Evolutionary conservation across 2,329 filamentous ascomycete species (phyloP).

Genomic region (Claviceps quebecensis): DNA sequence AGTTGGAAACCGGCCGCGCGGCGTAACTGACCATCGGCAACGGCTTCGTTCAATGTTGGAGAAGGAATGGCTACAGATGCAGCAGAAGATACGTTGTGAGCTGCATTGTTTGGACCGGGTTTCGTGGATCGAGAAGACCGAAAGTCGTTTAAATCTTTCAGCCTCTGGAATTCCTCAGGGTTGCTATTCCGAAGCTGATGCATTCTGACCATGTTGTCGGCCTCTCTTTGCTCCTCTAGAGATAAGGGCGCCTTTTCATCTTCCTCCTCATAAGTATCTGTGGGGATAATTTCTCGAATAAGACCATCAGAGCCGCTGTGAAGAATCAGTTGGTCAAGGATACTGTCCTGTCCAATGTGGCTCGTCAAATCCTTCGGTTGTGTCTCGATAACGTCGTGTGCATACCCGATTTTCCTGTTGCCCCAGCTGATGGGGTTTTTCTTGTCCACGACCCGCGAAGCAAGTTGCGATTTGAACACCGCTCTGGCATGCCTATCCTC

Average conservation of each 20-base stretch:
- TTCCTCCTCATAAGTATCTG: constrained; percentile 60
- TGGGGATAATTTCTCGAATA: constrained; percentile 47
- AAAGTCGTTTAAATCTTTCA: constrained; percentile 7
- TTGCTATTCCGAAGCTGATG: constrained; percentile 20
- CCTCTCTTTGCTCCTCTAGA: constrained; percentile 44
- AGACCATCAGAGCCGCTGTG: constrained; percentile 13
- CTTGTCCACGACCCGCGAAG: constrained; percentile 69
- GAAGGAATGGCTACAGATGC: neutral
- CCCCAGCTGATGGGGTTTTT: constrained; percentile 61
- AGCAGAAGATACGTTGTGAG: neutral
- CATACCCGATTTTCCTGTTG: constrained; percentile 33
- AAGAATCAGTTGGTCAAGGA: constrained; percentile 38
- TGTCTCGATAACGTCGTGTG: constrained; percentile 37
- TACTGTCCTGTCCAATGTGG: constrained; percentile 46
- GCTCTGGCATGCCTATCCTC: constrained; percentile 57
- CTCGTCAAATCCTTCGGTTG: constrained; percentile 34
- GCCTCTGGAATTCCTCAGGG: constrained; percentile 17
- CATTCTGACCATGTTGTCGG: constrained; percentile 25
- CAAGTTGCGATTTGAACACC: constrained; percentile 72
- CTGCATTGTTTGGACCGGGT: neutral
- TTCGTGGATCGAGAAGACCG: neutral
- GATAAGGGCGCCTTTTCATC: constrained; percentile 43
- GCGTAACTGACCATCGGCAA: neutral
- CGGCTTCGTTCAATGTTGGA: neutral
- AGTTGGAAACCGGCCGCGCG: neutral